Conservation (phyloP, 1,284 basidiomycete species). For the Boletus semigastroideus region DNA sequence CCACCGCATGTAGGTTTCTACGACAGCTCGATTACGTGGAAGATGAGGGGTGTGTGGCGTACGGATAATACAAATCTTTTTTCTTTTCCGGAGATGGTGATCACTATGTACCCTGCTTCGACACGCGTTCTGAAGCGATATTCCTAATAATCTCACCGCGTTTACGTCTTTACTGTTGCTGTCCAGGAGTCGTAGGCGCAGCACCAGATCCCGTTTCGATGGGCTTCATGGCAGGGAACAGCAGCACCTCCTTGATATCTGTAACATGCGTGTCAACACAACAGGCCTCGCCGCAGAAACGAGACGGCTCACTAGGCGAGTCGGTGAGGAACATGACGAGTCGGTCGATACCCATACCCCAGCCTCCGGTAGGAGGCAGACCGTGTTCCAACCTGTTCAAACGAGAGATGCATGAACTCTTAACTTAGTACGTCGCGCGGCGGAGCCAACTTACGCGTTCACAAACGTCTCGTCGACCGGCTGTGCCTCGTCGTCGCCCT, state of each 20-base stretch:
- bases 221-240: slow-evolving; percentile 93
- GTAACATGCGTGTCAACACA: slow-evolving; percentile 19
- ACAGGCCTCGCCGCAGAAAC: slow-evolving; percentile 3
- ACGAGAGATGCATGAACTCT: slow-evolving; percentile 3
- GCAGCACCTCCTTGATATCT: slow-evolving; percentile 89
- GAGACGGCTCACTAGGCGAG: slow-evolving; percentile 70
- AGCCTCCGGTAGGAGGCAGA: slow-evolving; percentile 95
- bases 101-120: background rate
- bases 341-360: slow-evolving; percentile 93
- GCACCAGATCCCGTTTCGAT: slow-evolving; percentile 43
- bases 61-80: background rate
- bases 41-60: background rate
- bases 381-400: slow-evolving; percentile 88
- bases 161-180: slow-evolving; percentile 8
- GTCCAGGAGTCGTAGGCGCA: slow-evolving; percentile 13
- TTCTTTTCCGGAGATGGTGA: background rate
- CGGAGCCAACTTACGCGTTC: slow-evolving; percentile 70
- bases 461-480: slow-evolving; percentile 95
- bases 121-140: background rate
- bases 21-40: background rate
- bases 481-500: slow-evolving; percentile 97
- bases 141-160: background rate
- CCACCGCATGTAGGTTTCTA: background rate
- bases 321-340: slow-evolving; percentile 96
- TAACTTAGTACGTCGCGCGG: background rate